phyloP scores from a whole-genome alignment of 148 eudicot genomes.

The Polygonum maritimum region DNA sequence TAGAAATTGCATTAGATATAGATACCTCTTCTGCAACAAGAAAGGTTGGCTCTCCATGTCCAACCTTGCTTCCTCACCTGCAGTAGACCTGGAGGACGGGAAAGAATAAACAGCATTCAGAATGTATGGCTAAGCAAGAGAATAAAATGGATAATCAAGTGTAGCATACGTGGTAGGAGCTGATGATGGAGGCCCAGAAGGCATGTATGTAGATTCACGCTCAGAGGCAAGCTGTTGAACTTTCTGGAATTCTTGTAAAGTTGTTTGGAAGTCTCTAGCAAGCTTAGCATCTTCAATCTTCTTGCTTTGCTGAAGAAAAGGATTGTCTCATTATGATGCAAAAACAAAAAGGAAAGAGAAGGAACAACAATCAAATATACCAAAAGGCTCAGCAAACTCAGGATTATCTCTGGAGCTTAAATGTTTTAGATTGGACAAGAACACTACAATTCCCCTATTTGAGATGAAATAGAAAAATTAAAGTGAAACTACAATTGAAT shows the following conservation, averaged over 20 bases:
- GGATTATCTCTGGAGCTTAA: background rate
- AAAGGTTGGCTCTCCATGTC: slow-evolving; percentile 55
- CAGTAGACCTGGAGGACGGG: slow-evolving; percentile 8
- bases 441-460: background rate
- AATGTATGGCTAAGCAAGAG: background rate
- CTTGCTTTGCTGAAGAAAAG: slow-evolving; percentile 42
- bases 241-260: slow-evolving; percentile 65
- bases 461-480: background rate
- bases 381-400: background rate
- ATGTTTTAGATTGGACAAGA: background rate
- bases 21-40: slow-evolving; percentile 40
- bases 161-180: slow-evolving; percentile 25
- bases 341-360: background rate
- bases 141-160: background rate
- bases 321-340: background rate
- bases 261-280: slow-evolving; percentile 67
- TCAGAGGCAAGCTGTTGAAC: slow-evolving; percentile 77
- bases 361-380: background rate
- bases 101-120: background rate
- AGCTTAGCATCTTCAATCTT: slow-evolving; percentile 72
- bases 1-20: background rate
- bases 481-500: background rate
- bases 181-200: slow-evolving; percentile 38
- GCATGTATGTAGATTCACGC: slow-evolving; percentile 63
- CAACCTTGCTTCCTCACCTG: slow-evolving; percentile 30